These are phyloP conservation scores for Lactarius trivialis DNA, from an alignment of 768 basidiomycete species.

Conservation along the genomic window DNA sequence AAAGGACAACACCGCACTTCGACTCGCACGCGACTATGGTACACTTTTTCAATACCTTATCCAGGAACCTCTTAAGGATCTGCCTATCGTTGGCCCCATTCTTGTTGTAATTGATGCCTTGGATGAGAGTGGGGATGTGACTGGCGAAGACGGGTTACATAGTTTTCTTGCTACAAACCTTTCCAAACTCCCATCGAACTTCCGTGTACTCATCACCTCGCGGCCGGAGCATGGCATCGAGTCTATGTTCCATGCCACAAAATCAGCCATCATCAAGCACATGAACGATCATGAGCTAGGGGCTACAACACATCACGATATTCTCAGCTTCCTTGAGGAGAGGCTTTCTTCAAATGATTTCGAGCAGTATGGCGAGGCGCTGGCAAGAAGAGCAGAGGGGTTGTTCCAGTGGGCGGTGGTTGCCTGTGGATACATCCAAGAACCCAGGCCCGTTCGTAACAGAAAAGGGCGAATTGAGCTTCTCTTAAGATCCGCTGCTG, in stretches of 20 bases:
- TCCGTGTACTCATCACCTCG: constrained; percentile 1
- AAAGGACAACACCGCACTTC: neutral
- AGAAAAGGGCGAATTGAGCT: neutral
- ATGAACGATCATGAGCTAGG: neutral
- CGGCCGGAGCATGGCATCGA: neutral
- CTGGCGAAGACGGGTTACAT: neutral
- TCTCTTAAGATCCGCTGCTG: neutral
- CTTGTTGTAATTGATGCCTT: neutral
- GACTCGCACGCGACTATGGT: neutral
- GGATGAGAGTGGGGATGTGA: neutral
- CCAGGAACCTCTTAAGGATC: neutral
- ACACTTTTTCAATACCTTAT: neutral
- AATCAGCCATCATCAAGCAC: neutral
- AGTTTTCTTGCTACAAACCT: neutral
- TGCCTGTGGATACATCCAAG: neutral
- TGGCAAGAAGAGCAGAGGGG: neutral
- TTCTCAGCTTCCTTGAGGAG: neutral
- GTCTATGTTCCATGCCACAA: neutral
- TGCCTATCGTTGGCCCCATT: neutral
- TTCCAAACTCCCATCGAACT: neutral
- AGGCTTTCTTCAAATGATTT: neutral
- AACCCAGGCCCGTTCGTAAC: neutral
- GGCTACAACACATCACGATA: neutral
- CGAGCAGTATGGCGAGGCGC: neutral
- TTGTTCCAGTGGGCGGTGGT: neutral